A percentile compares a stretch with the other conserved stretches of the same genome.
These are phyloP conservation scores for Noccaea bulbosa DNA, from an alignment of 345 rosid species.

Conservation along the genomic window DNA sequence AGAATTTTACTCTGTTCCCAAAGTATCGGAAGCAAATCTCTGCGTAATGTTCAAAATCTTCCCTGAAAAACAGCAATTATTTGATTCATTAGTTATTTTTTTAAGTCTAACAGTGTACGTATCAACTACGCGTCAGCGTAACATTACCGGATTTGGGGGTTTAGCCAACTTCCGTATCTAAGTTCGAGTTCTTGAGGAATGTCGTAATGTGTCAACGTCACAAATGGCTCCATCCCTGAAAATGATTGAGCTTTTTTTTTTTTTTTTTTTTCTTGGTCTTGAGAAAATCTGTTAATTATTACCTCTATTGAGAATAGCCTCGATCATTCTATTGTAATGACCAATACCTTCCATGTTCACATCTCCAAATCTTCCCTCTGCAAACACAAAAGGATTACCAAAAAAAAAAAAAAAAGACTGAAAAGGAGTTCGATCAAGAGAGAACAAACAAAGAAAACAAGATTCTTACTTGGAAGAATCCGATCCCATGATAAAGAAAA, in stretches of 20 bases:
- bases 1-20: slow-evolving; percentile 61
- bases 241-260: slow-evolving; percentile 9
- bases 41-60: slow-evolving; percentile 62
- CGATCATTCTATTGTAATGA: slow-evolving; percentile 59
- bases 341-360: slow-evolving; percentile 64
- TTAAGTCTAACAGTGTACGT: neutral
- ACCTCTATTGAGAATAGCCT: slow-evolving; percentile 58
- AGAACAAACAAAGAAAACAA: neutral
- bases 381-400: neutral
- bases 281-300: neutral
- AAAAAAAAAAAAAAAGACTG: neutral
- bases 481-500: slow-evolving; percentile 87
- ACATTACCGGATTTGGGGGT: slow-evolving; percentile 55
- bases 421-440: neutral
- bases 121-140: neutral
- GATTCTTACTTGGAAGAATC: slow-evolving; percentile 64
- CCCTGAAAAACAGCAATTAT: slow-evolving; percentile 46
- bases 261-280: neutral
- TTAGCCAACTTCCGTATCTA: slow-evolving; percentile 77
- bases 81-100: too few relatives aligned
- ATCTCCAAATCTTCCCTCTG: slow-evolving; percentile 73
- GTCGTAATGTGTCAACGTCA: slow-evolving; percentile 71
- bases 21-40: slow-evolving; percentile 61
- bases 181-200: slow-evolving; percentile 75
- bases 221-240: slow-evolving; percentile 78